Evolutionary conservation across 108 stramenopile genomes (phyloP), one percentile per base, ranked within the genome.

Genomic region (Fistulifera solaris): DNA sequence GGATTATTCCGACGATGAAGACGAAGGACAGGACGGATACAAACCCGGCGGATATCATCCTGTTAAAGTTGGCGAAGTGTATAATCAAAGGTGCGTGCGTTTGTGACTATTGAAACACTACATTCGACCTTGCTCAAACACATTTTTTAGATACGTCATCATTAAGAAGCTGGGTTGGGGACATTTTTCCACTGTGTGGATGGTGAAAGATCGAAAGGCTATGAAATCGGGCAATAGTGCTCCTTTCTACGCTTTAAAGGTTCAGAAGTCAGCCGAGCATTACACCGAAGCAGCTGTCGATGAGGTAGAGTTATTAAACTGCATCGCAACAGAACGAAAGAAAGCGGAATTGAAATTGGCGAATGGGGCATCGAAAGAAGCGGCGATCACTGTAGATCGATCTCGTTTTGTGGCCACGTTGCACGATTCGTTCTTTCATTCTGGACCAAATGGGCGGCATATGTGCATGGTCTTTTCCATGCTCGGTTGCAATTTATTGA

Each of bases 131-230:
- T 58, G 18, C 16, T 75, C 48, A 44, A 66, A 43, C 62, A 17
- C 18, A 15, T 42, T 35, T 51, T 16, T 40, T 55, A 89, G 94
- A 61, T 98, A 96, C 59, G 77, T 89, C 19, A 85, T 98, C 35
- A 85, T 96, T 21, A 90, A 95, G 70, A 99, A 99, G 74, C 71
- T 99, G 23, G 98, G 98, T 40, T 99, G 98, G 98, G 98, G 98
- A 7, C 98, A 99, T 75, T 99, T 99, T 73, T 96, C 95, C 54
- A 99, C 98, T 13, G 96, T 97, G 1, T 97, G 96, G 96, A 87
- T 91, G 81, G 90, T 85, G 14, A 86, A 78, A 40, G 89, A 90
- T 59, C 62, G 77, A 16, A 66, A 76, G 43, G 67, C 79, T 17
- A 59, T 70, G 8, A 46, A 59, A 28, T 68, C 49, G 18, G 63